Conservation (phyloP, 306 rosid genomes). For the Gastrolobium bilobum region DNA sequence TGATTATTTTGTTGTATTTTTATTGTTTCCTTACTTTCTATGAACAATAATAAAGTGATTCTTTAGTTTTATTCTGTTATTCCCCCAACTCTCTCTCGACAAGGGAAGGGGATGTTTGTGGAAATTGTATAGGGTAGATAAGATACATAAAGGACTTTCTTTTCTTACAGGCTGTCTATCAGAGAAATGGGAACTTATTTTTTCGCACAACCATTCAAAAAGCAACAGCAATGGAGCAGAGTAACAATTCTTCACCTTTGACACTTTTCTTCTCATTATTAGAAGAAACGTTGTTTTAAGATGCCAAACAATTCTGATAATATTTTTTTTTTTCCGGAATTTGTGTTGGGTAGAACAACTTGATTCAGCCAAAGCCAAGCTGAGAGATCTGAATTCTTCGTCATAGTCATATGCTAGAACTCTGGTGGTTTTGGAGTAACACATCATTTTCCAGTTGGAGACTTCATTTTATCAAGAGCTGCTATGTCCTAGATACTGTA, state of each 20-base stretch:
- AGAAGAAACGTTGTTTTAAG: background rate
- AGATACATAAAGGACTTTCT: background rate
- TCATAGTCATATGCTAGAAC: slow-evolving; percentile 36
- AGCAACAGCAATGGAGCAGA: slow-evolving; percentile 71
- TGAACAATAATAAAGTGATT: background rate
- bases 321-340: background rate
- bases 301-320: slow-evolving; percentile 12
- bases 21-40: too few relatives aligned
- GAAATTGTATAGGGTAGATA: slow-evolving; percentile 23
- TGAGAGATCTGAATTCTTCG: slow-evolving; percentile 59
- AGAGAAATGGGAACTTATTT: slow-evolving; percentile 72
- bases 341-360: slow-evolving; percentile 61
- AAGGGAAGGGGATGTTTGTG: background rate
- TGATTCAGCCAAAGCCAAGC: slow-evolving; percentile 67
- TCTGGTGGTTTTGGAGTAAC: slow-evolving; percentile 20
- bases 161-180: slow-evolving; percentile 70
- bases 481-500: slow-evolving; percentile 22
- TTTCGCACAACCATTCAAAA: slow-evolving; percentile 71
- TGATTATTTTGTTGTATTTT: background rate
- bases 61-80: background rate
- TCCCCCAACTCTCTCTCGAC: background rate
- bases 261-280: slow-evolving; percentile 1
- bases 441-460: slow-evolving; percentile 26
- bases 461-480: background rate
- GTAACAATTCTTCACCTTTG: slow-evolving; percentile 53